These are phyloP conservation scores for Xylaria grammica DNA, from an alignment of 495 filamentous ascomycete species.

Conservation along the genomic window DNA sequence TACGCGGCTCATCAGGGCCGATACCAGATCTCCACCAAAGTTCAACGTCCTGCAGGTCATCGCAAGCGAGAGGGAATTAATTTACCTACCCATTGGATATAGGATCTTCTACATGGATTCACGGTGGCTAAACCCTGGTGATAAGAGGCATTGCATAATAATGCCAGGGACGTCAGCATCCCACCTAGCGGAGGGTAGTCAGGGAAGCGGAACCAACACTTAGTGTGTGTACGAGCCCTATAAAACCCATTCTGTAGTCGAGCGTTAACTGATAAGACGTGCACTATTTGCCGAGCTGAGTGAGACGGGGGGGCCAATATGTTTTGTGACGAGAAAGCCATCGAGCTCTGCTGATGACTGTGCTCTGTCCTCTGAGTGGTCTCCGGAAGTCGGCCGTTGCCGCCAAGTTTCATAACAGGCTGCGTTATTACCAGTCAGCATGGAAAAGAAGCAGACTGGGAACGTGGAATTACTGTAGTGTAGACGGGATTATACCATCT, in stretches of 20 bases:
- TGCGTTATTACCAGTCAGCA: constrained; percentile 8
- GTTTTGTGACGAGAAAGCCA: too few species aligned
- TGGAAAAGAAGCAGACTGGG: not conserved
- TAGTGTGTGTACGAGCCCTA: too few species aligned
- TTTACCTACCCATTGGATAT: constrained; percentile 20
- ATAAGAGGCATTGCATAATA: constrained; percentile 1
- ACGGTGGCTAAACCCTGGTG: not conserved
- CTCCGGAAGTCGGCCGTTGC: not conserved
- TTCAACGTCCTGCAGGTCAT: constrained; percentile 19
- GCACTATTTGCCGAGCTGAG: too few species aligned
- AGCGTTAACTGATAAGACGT: not conserved
- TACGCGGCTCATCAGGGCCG: not conserved
- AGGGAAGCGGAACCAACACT: too few species aligned
- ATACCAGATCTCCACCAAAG: not conserved
- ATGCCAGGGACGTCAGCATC: constrained; percentile 6
- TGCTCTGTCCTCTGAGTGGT: not conserved
- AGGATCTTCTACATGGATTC: constrained; percentile 18
- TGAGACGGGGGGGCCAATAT: not conserved
- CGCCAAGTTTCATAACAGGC: not conserved
- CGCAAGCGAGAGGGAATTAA: constrained; percentile 13
- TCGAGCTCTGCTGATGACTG: not conserved
- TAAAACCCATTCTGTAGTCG: not conserved
- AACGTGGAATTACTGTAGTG: not conserved
- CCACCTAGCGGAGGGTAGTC: not conserved
- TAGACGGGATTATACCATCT: not conserved